Conservation (phyloP, 495 filamentous ascomycete genomes). For the Aspergillus affinis region DNA sequence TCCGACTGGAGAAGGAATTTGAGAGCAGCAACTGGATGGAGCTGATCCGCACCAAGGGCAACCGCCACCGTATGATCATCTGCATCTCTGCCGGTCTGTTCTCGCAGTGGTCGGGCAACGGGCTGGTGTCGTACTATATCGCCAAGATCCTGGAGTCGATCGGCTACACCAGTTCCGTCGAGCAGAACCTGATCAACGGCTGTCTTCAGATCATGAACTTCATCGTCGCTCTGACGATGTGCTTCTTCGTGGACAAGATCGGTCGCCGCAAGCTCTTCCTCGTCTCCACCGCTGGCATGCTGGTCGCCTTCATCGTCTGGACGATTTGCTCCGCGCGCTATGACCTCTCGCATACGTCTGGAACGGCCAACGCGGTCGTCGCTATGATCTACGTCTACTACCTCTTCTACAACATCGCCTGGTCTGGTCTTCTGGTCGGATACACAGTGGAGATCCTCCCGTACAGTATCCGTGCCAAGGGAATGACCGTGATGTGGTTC, state of each 20-base stretch:
- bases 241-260: conserved; percentile 59
- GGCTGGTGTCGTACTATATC: conserved; percentile 65
- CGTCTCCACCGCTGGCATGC: conserved; percentile 58
- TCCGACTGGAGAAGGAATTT: conserved; percentile 34
- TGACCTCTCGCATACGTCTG: conserved; percentile 41
- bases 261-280: conserved; percentile 61
- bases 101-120: conserved; percentile 69
- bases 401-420: conserved; percentile 58
- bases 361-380: conserved; percentile 51
- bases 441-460: conserved; percentile 68
- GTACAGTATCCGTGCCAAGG: conserved; percentile 68
- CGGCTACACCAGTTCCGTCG: conserved; percentile 50
- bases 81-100: conserved; percentile 56
- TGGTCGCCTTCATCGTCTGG: conserved; percentile 58
- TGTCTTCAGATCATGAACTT: conserved; percentile 37
- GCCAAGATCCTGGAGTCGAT: conserved; percentile 55
- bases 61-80: conserved; percentile 60
- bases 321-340: conserved; percentile 57
- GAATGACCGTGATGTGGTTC: conserved; percentile 65
- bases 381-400: conserved; percentile 62
- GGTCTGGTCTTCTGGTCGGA: conserved; percentile 62
- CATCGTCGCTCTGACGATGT: conserved; percentile 53
- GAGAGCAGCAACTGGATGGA: conserved; percentile 45
- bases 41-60: conserved; percentile 67
- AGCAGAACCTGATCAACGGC: conserved; percentile 43